These are phyloP conservation scores for Tetracladium maxilliforme DNA, from an alignment of 2,329 filamentous ascomycete genomes.

Conservation along the genomic window DNA sequence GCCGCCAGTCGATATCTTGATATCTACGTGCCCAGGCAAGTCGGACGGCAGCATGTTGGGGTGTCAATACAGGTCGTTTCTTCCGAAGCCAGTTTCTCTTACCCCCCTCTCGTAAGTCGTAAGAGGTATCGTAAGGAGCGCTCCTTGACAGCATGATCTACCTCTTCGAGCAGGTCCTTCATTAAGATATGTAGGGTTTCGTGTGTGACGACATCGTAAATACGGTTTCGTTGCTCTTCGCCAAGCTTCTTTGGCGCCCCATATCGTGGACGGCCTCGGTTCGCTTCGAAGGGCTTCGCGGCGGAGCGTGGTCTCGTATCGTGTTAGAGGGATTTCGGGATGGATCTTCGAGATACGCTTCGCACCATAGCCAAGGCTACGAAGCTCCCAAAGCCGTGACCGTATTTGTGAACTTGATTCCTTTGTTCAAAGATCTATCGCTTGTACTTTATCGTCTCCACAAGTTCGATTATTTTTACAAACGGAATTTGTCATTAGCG, in stretches of 20 bases:
- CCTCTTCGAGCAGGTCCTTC: slow-evolving; percentile 1
- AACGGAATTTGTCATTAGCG: no score
- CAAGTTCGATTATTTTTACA: no score
- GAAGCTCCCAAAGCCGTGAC: slow-evolving; percentile 4
- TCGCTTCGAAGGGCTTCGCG: slow-evolving; percentile 2
- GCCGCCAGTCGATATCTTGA: no score
- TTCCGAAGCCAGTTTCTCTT: no score
- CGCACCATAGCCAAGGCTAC: slow-evolving; percentile 1
- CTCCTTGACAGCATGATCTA: no score
- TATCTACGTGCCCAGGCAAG: no score
- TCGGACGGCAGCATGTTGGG: no score
- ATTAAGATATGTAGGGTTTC: slow-evolving; percentile 1
- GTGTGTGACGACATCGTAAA: slow-evolving; percentile 3
- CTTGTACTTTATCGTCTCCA: no score
- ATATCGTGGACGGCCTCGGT: slow-evolving; percentile 1
- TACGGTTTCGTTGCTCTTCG: slow-evolving; percentile 3
- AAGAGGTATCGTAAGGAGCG: no score
- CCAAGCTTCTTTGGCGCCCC: slow-evolving; percentile 1
- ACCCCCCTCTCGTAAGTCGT: no score
- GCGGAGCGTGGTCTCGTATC: slow-evolving; percentile 2
- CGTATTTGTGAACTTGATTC: slow-evolving; percentile 3
- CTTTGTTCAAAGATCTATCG: neutral
- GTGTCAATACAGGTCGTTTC: no score
- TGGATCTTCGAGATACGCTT: slow-evolving; percentile 2
- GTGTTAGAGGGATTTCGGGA: slow-evolving; percentile 2